Evolutionary conservation across 805 yeast genomes (phyloP).

Genomic region (Pichia gijzeniarum): DNA sequence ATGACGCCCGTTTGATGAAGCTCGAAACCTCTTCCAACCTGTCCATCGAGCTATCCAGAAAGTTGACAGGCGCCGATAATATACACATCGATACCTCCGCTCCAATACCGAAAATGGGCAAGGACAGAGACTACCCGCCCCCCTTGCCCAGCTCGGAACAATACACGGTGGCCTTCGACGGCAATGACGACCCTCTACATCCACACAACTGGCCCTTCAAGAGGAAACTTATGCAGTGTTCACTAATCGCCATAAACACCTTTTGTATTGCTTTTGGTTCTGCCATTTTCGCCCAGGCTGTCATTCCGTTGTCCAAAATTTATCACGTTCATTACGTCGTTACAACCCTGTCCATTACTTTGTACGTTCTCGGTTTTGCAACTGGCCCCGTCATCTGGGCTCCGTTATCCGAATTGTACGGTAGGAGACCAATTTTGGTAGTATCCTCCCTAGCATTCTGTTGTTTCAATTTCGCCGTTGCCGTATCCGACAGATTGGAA

Average conservation of each 20-base stretch:
- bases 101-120: conserved; percentile 59
- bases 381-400: conserved; percentile 91
- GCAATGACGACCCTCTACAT: conserved; percentile 70
- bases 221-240: conserved; percentile 41
- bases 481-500: conserved; percentile 73
- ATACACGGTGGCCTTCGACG: conserved; percentile 68
- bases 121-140: conserved; percentile 58
- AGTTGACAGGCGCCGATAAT: conserved; percentile 35
- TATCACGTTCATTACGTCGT: conserved; percentile 62
- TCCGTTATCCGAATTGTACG: conserved; percentile 74
- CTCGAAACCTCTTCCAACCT: conserved; percentile 17
- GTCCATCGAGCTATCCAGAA: conserved; percentile 32
- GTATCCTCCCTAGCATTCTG: conserved; percentile 51
- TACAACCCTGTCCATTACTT: conserved; percentile 68
- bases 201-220: conserved; percentile 70
- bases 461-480: conserved; percentile 64
- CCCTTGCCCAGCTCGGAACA: conserved; percentile 45
- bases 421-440: conserved; percentile 58
- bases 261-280: conserved; percentile 65
- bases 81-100: conserved; percentile 29
- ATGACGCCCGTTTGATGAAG: conserved; percentile 8
- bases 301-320: conserved; percentile 38
- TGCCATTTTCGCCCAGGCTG: conserved; percentile 69
- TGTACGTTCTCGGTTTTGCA: conserved; percentile 90
- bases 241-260: conserved; percentile 43